A percentile compares a stretch with the other conserved stretches of the same genome.
phyloP scores from a whole-genome alignment of 805 yeast genomes.

The Kluyveromyces nonfermentans region DNA sequence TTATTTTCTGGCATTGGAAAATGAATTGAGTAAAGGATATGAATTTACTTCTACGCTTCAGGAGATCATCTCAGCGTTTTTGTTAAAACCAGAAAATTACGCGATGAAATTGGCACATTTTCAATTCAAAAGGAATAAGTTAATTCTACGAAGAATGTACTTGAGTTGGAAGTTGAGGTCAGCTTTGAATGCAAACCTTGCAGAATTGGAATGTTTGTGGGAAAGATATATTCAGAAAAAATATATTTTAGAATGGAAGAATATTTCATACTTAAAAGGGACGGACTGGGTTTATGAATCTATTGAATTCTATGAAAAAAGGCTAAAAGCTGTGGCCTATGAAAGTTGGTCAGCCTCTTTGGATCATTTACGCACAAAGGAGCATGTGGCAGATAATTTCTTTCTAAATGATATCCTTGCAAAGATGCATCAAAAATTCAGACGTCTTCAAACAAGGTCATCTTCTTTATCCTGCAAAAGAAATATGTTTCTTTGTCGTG shows the following conservation, averaged over 20 bases:
- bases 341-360: constrained; percentile 13
- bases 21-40: constrained; percentile 15
- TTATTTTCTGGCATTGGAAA: constrained; percentile 13
- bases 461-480: neutral
- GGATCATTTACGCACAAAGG: constrained; percentile 12
- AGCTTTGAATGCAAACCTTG: constrained; percentile 8
- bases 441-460: neutral
- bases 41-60: constrained; percentile 13
- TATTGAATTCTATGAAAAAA: constrained; percentile 9
- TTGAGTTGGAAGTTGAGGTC: constrained; percentile 13
- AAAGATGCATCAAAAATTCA: constrained; percentile 6
- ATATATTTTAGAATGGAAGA: constrained; percentile 9
- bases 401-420: constrained; percentile 14
- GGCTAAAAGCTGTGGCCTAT: constrained; percentile 11
- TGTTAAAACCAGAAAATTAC: constrained; percentile 19
- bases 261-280: constrained; percentile 2
- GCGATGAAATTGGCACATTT: constrained; percentile 16
- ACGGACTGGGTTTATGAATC: constrained; percentile 8
- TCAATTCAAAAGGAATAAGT: constrained; percentile 10
- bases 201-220: constrained; percentile 11
- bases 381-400: constrained; percentile 17
- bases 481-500: neutral
- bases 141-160: constrained; percentile 7
- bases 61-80: constrained; percentile 12
- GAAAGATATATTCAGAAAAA: constrained; percentile 9